Percentiles rank a stretch among this genome's conserved stretches.
Conservation (phyloP, 2,329 filamentous ascomycete species). For the Diaporthe sp. region DNA sequence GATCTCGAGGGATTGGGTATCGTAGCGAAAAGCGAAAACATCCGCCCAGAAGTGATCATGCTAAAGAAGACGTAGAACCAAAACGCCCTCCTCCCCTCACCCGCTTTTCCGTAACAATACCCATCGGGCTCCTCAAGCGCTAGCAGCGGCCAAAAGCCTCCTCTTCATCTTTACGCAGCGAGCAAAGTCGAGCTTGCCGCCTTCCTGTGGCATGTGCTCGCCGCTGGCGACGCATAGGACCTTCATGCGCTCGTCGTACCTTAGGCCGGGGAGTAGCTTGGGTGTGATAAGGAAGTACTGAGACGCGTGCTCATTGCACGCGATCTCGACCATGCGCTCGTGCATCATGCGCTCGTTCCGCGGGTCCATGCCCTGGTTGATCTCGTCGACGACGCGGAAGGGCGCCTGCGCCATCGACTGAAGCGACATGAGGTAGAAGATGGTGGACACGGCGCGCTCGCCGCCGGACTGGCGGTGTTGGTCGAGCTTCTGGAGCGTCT, state of each 20-base stretch:
- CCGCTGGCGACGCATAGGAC: slow-evolving; percentile 95
- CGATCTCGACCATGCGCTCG: slow-evolving; percentile 97
- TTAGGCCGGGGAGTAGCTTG: slow-evolving; percentile 87
- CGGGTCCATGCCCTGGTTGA: slow-evolving; percentile 99
- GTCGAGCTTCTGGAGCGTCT: slow-evolving; percentile 86
- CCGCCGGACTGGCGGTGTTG: slow-evolving; percentile 96
- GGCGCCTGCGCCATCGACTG: slow-evolving; percentile 94
- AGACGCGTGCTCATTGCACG: slow-evolving; percentile 83
- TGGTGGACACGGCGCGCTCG: slow-evolving; percentile 95
- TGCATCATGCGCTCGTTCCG: slow-evolving; percentile 99
- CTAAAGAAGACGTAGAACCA: not conserved
- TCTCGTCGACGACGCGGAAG: slow-evolving; percentile 98
- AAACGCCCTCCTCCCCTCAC: not conserved
- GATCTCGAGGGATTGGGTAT: slow-evolving; percentile 25
- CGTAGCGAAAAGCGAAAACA: not conserved
- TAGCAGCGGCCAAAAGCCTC: slow-evolving; percentile 52
- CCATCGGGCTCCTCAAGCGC: slow-evolving; percentile 30
- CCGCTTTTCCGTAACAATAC: too few species aligned
- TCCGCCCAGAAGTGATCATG: slow-evolving; percentile 9
- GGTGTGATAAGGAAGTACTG: slow-evolving; percentile 98
- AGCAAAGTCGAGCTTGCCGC: slow-evolving; percentile 64
- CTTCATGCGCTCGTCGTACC: slow-evolving; percentile 92
- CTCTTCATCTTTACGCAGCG: slow-evolving; percentile 61
- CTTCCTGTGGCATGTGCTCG: slow-evolving; percentile 75
- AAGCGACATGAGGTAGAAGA: slow-evolving; percentile 98